These are phyloP conservation scores for Fragosphaeria purpurea DNA, from an alignment of 2,329 filamentous ascomycete genomes.

Conservation along the genomic window DNA sequence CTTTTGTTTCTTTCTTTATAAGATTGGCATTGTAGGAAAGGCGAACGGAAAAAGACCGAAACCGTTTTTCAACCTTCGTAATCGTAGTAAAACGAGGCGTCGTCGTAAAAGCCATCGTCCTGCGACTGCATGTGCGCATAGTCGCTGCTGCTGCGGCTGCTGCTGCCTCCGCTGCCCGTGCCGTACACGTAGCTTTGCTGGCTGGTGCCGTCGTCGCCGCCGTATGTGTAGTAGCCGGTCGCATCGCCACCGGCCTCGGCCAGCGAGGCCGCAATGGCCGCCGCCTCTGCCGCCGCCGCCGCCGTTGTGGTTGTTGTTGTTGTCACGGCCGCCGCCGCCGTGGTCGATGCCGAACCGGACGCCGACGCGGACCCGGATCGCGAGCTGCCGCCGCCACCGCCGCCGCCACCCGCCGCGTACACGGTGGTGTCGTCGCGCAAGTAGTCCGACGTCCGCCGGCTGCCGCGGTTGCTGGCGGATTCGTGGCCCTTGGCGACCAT, in stretches of 20 bases:
- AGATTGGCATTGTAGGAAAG: too few relatives aligned
- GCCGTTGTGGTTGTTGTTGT: not conserved
- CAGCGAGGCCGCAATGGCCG: not conserved
- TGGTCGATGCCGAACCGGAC: too few relatives aligned
- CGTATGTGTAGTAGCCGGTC: not conserved
- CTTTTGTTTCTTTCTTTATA: too few relatives aligned
- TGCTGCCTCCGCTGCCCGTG: conserved; percentile 6
- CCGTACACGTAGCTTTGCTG: conserved; percentile 1
- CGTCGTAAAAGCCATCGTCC: conserved; percentile 7
- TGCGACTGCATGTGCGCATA: not conserved
- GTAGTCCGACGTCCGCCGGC: conserved; percentile 12
- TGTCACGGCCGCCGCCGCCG: not conserved
- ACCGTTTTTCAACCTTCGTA: conserved; percentile 1
- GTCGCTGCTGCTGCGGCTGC: conserved; percentile 10
- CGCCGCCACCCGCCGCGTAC: conserved; percentile 1
- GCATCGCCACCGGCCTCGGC: not conserved
- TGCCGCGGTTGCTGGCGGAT: conserved; percentile 33
- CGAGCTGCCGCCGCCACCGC: not conserved
- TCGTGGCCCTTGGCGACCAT: conserved; percentile 42
- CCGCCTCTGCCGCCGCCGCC: not conserved
- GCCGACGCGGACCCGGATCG: not conserved
- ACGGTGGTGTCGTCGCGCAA: conserved; percentile 3
- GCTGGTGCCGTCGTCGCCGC: not conserved
- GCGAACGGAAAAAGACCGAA: not conserved
- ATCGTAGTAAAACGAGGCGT: conserved; percentile 11